These are phyloP conservation scores for Effrenium voratum DNA, from an alignment of 73 alveolate genomes.

Conservation along the genomic window DNA sequence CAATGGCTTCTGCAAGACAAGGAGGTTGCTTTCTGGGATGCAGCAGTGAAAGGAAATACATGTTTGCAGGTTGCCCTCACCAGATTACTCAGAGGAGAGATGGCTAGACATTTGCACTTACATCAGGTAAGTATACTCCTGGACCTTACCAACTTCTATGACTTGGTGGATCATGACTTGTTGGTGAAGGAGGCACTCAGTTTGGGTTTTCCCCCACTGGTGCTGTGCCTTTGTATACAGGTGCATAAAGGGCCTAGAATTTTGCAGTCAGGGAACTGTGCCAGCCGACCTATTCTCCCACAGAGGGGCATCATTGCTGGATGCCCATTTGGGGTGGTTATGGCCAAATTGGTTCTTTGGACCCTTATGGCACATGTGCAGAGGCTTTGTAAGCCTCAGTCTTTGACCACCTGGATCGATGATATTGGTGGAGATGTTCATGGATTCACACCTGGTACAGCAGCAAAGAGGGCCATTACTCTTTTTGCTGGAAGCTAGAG, in stretches of 20 bases:
- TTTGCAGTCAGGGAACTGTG: background rate
- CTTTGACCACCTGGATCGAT: background rate
- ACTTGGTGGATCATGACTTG: constrained; percentile 8
- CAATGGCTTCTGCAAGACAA: background rate
- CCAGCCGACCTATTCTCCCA: background rate
- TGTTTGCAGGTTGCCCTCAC: background rate
- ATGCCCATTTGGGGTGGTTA: background rate
- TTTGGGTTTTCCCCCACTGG: background rate
- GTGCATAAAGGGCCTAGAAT: background rate
- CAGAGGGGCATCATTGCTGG: background rate
- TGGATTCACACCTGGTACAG: background rate
- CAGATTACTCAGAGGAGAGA: background rate
- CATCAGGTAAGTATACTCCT: background rate
- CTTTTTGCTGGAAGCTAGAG: background rate
- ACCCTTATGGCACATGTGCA: background rate
- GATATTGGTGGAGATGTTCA: background rate
- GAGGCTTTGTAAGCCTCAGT: background rate
- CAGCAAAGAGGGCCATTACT: background rate
- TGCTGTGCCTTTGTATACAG: background rate
- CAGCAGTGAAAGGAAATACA: background rate
- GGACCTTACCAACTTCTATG: background rate
- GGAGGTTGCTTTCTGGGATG: constrained; percentile 9
- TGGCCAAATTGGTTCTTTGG: background rate
- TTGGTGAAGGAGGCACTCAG: background rate
- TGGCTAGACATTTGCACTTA: background rate